Base-by-base conservation (phyloP, 768 basidiomycete species). In the Russula griseocarnosa region DNA sequence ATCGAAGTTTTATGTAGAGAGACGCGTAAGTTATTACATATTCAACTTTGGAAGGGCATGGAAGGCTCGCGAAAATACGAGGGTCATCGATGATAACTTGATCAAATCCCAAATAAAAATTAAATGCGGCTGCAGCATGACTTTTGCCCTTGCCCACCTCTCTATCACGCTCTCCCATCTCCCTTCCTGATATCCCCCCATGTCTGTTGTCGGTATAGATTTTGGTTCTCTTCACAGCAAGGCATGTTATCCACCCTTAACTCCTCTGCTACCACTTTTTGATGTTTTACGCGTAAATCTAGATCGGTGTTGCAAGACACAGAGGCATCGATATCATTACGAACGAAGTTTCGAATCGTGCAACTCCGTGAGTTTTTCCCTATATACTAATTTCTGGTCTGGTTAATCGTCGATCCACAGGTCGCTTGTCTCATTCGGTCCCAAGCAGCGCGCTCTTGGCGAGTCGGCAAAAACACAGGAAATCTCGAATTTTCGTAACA, bases 251-350 rank as follows among this genome's bases (percentile, higher is more conserved):
- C 40, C 22, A 13, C 4, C n/a, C 38, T 24, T 24, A 34, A 55
- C 55, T 55, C 24, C 26, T 62, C 26, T 57, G 34, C 44, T 36
- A 47, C 40, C 24, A 14, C 20, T 26, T n/a, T 18, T 55, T 34
- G 28, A 30, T 59, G 26, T 60, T 58, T 56, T 67, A 60, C 61
- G 68, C 66, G 66, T 56, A 40, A 54, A 53, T 74, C 10, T 68
- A 92, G 92, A 94, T 98, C 74, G 94, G 94, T 79, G 94, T 96
- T 68, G 94, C 94, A 22, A 84, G 94, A 77, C 88, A 92, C 78
- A 84, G 92, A 73, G 96, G 96, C 70, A 96, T 99, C 79, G 96
- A 99, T 82, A 94, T 99, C 76, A 96, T 99, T 79, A 81, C 86
- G 65, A 99, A 99, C 76, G 96, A 99, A 75, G 94, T 95, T 65